Evolutionary conservation across 352 stramenopile genomes (phyloP).

Genomic region (Blastocystis sp.): DNA sequence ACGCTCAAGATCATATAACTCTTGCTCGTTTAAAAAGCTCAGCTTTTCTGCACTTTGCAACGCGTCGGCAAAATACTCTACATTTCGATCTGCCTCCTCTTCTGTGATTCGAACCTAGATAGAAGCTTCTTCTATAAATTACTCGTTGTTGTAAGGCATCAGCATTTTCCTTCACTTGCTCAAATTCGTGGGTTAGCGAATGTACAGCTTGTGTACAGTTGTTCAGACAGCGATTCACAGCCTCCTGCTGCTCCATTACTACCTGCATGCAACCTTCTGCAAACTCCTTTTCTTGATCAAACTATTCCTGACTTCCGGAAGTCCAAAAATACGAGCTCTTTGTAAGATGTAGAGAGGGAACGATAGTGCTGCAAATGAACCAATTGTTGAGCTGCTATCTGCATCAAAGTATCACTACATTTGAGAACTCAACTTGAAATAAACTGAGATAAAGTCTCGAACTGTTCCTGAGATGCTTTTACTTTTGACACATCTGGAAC

Average conservation of each 20-base stretch:
- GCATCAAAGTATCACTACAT: slow-evolving; percentile 16
- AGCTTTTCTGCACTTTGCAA: neutral
- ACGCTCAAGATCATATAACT: neutral
- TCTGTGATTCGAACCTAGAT: neutral
- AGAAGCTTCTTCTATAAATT: neutral
- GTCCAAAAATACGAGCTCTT: neutral
- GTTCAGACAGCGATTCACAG: slow-evolving; percentile 27
- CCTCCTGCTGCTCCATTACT: slow-evolving; percentile 34
- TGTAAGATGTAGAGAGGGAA: neutral
- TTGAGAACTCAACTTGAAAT: neutral
- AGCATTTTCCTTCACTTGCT: neutral
- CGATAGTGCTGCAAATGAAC: slow-evolving; percentile 21
- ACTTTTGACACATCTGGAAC: neutral
- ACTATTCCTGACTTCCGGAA: neutral
- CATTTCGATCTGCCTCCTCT: slow-evolving; percentile 1
- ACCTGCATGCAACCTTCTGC: neutral
- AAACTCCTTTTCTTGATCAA: slow-evolving; percentile 4
- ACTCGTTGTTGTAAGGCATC: neutral
- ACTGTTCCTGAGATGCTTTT: slow-evolving; percentile 6
- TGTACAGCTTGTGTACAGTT: neutral
- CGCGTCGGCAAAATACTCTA: slow-evolving; percentile 2
- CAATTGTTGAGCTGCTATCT: slow-evolving; percentile 32
- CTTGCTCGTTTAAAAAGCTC: slow-evolving; percentile 13
- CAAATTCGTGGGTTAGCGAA: neutral
- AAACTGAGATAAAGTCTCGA: slow-evolving; percentile 25